Evolutionary conservation across 257 asterid genomes (phyloP).

Genomic region (Petrea volubilis): DNA sequence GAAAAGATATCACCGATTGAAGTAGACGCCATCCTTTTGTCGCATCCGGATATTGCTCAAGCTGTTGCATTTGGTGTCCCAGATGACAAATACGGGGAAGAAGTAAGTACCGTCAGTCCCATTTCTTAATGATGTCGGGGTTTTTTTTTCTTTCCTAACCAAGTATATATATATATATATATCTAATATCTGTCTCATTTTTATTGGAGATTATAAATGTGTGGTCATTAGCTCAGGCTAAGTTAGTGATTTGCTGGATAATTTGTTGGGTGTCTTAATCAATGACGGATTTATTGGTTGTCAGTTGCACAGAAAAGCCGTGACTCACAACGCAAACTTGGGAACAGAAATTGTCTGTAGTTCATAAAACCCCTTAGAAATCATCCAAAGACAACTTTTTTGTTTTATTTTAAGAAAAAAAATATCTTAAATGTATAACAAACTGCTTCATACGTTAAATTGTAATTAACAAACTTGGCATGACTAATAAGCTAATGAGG

Average conservation of each 20-base stretch:
- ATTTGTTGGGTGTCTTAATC: slow-evolving; percentile 12
- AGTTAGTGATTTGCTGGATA: background rate
- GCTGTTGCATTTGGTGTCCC: slow-evolving; percentile 97
- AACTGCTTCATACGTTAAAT: too few species aligned
- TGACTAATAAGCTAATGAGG: too few species aligned
- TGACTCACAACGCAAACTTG: slow-evolving; percentile 14
- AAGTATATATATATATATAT: too few species aligned
- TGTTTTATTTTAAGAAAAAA: too few species aligned
- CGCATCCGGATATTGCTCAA: slow-evolving; percentile 84
- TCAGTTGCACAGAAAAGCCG: background rate
- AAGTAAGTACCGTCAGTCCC: slow-evolving; percentile 45
- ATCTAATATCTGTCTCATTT: slow-evolving; percentile 12
- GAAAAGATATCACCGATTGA: slow-evolving; percentile 98
- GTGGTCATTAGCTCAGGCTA: background rate
- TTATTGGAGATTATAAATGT: slow-evolving; percentile 1
- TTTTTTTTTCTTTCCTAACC: too few species aligned
- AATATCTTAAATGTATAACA: too few species aligned
- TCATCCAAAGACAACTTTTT: too few species aligned
- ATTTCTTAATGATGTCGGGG: background rate
- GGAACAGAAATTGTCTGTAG: background rate
- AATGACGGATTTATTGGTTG: too few species aligned
- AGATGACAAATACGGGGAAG: slow-evolving; percentile 97
- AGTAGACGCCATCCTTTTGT: slow-evolving; percentile 80
- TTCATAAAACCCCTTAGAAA: too few species aligned
- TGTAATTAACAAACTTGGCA: too few species aligned